Percentiles rank a stretch among this genome's conserved stretches.
Conservation (phyloP, 768 basidiomycete genomes). For the Podaxis sp. region DNA sequence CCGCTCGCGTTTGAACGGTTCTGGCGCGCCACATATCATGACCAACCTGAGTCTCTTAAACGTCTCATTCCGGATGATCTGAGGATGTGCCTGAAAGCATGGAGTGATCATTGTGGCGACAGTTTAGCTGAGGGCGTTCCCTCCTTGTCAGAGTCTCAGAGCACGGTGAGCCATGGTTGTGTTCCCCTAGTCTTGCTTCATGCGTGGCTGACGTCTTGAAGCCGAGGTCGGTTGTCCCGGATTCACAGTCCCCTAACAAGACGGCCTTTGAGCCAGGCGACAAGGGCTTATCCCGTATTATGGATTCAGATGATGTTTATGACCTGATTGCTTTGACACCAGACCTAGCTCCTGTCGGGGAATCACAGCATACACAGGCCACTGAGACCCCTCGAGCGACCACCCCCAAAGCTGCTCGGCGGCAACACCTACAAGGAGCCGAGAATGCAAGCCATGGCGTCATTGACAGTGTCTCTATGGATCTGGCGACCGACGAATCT, state of each 20-base stretch:
- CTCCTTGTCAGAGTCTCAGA: constrained; percentile 21
- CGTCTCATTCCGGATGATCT: constrained; percentile 36
- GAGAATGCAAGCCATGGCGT: not conserved
- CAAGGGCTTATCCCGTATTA: not conserved
- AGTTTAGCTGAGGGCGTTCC: constrained; percentile 44
- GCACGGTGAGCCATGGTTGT: not conserved
- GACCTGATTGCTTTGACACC: not conserved
- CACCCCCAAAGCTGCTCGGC: not conserved
- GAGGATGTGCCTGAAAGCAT: constrained; percentile 40
- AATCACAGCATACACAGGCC: not conserved
- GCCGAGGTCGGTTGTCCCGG: constrained; percentile 3
- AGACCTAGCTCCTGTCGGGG: not conserved
- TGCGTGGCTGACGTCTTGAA: not conserved
- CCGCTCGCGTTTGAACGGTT: constrained; percentile 50
- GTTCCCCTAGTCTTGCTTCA: not conserved
- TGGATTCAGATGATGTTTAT: not conserved
- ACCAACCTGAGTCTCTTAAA: constrained; percentile 30
- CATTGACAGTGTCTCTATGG: not conserved
- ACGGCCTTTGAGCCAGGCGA: not conserved
- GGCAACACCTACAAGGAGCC: not conserved
- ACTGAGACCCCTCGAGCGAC: not conserved
- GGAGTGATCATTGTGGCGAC: constrained; percentile 42
- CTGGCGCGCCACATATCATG: constrained; percentile 55
- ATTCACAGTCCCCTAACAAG: constrained; percentile 9
- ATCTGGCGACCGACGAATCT: not conserved